These are phyloP conservation scores for Stagonosporopsis cucurbitacearum DNA, from an alignment of 2,329 filamentous ascomycete genomes.

Conservation along the genomic window DNA sequence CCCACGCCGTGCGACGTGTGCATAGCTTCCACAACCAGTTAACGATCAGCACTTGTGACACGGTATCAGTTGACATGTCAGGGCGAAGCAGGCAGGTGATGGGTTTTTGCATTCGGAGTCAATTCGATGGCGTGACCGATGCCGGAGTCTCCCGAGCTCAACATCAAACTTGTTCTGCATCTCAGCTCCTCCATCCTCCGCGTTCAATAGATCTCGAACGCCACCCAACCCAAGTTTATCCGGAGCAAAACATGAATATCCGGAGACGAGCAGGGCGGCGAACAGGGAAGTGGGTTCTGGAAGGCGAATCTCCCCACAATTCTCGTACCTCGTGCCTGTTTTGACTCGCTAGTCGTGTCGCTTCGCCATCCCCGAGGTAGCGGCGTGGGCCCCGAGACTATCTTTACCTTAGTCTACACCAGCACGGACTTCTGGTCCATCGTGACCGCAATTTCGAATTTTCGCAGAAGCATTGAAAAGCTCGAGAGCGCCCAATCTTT, in stretches of 20 bases:
- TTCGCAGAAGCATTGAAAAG: conserved; percentile 19
- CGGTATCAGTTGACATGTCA: conserved; percentile 9
- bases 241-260: conserved; percentile 15
- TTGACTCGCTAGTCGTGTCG: conserved; percentile 20
- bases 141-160: conserved; percentile 19
- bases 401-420: conserved; percentile 22
- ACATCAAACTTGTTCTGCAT: conserved; percentile 19
- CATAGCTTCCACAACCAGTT: conserved; percentile 5
- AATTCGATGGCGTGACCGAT: conserved; percentile 19
- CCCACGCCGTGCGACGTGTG: not conserved
- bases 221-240: conserved; percentile 18
- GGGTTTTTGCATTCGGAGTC: conserved; percentile 9
- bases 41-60: conserved; percentile 4
- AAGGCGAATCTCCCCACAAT: conserved; percentile 22
- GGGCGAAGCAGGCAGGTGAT: conserved; percentile 13
- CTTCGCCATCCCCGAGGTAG: conserved; percentile 19
- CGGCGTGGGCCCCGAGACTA: conserved; percentile 17
- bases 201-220: conserved; percentile 19
- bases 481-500: conserved; percentile 6
- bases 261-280: conserved; percentile 16
- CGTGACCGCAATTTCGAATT: conserved; percentile 19
- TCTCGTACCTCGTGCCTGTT: conserved; percentile 21
- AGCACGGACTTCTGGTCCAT: conserved; percentile 16
- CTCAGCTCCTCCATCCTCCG: conserved; percentile 11
- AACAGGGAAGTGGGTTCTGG: conserved; percentile 22